Base-by-base conservation (phyloP, 805 yeast species). In the Kluyveromyces wickerhamii region DNA sequence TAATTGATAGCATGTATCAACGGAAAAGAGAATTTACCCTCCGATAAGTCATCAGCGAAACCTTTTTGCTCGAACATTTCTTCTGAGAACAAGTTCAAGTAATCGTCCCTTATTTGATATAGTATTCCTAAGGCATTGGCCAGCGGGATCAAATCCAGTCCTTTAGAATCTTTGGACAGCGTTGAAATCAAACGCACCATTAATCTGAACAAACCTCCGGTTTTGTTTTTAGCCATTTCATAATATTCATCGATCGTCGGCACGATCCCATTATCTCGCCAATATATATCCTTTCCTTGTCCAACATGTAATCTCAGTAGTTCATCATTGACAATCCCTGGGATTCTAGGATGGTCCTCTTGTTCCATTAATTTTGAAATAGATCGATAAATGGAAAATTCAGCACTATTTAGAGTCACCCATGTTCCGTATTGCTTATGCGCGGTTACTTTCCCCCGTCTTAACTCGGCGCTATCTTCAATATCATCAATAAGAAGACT, bases 11-110 rank as follows among this genome's bases (percentile, higher is more conserved):
- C 69, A 54, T 85, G 92, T 12, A 88, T 70, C 2, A 88, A 75
- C 0, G 96, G 96, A 42, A 84, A 81, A 1, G 95, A 84, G 40
- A 81, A 73, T 57, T 87, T 88, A 0, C 96, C 96, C 54, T 88
- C 96, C 0, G 86, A 74, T 20, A 88, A 69, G 51, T 88, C 97
- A 48, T 88, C 96, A 35, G 85, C 75, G 42, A 71, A 71, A 2
- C 94, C 95, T 67, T 84, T 82, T 51, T 74, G 76, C n/a, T 62
- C 59, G 38, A 74, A 66, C 60, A 54, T 56, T 13, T 48, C 41
- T 8, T 60, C 58, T 16, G 63, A 66, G 17, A 68, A 67, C 35
- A 88, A 58, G 49, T 88, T 88, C 44, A 82, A 54, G 41, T 78
- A 79, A 55, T 88, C 97, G 54, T 88, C 96, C 43, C 82, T 69